Base-by-base conservation (phyloP, 495 filamentous ascomycete species). In the Penicillium robsamsonii region DNA sequence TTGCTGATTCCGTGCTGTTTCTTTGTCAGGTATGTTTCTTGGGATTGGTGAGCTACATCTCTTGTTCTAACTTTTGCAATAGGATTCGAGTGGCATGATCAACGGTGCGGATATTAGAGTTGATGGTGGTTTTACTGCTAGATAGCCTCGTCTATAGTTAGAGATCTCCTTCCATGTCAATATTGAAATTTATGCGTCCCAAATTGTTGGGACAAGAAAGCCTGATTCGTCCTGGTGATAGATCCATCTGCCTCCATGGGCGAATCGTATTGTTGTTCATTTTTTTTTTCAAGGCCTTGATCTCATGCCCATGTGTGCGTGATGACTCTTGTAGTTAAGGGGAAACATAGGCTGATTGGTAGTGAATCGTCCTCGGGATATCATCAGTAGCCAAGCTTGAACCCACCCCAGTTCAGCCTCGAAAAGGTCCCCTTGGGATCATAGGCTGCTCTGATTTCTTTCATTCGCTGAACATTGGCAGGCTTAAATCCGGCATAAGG, bases 11-110 rank as follows among this genome's bases (percentile, higher is more conserved):
- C 6, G 71, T 71, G 0, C 8, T 70, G 0, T 76, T 76, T 41
- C 63, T 76, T 31, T 74, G 71, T 46, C 70, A 73, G 62, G 73
- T 73, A 37, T 54, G 18, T 48, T 18, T 37, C 0, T 42, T 13
- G 6, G 5, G 13, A 7, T 43, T 17, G 22, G 20, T 37, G 30
- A 33, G 7, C 0, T 48, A 20, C 31, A 13, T 4, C n/a, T 45
- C 27, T 17, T 2, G 4, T 48, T 40, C 56, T 70, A 11, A 71
- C 35, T 5, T n/a, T 0, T 33, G 3, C 27, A 35, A 42, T 56
- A 76, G 70, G 73, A 76, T 45, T 76, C 73, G 6, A 76, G 73
- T 46, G 72, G 69, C 0, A 76, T 75, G 74, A 67, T 76, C 29
- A 76, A 76, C 47, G 74, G 72, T 10, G 74, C 70, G n/a, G 72